Conservation (phyloP, 805 yeast genomes). For the Komagataella kurtzmanii region DNA sequence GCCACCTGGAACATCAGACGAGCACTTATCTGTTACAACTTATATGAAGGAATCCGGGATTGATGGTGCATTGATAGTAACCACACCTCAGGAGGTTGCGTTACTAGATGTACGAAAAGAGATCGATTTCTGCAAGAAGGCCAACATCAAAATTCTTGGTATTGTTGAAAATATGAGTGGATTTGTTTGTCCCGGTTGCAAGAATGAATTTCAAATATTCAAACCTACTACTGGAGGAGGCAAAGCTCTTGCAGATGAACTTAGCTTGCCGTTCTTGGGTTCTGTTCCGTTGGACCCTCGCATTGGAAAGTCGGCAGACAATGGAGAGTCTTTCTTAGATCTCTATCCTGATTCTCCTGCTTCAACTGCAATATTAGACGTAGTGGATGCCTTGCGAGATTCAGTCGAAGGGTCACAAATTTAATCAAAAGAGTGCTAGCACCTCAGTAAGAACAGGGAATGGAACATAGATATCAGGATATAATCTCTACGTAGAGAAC, state of each 20-base stretch:
- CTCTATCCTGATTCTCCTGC: conserved; percentile 88
- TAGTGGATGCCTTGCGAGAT: conserved; percentile 61
- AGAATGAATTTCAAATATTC: conserved; percentile 81
- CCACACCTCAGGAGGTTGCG: conserved; percentile 98
- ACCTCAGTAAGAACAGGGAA: background rate
- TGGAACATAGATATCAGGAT: conserved; percentile 3
- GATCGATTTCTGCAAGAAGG: conserved; percentile 87
- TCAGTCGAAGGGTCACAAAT: conserved; percentile 21
- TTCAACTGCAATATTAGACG: conserved; percentile 69
- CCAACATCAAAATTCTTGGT: conserved; percentile 75
- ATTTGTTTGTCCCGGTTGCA: conserved; percentile 91
- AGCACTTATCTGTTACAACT: conserved; percentile 81
- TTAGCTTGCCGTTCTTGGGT: conserved; percentile 71
- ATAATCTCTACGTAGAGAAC: background rate
- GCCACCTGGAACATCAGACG: conserved; percentile 98
- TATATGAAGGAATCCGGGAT: conserved; percentile 83
- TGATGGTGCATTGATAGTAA: conserved; percentile 90
- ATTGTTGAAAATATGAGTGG: conserved; percentile 97
- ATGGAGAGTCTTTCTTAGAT: conserved; percentile 76
- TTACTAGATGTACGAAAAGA: conserved; percentile 90
- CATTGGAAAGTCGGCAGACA: conserved; percentile 79
- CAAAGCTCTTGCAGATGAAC: conserved; percentile 63
- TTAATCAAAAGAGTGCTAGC: background rate
- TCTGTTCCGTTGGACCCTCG: conserved; percentile 93
- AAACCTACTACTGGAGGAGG: conserved; percentile 98